Evolutionary conservation across 345 rosid genomes (phyloP).

Genomic region (Melastoma malabathricum): DNA sequence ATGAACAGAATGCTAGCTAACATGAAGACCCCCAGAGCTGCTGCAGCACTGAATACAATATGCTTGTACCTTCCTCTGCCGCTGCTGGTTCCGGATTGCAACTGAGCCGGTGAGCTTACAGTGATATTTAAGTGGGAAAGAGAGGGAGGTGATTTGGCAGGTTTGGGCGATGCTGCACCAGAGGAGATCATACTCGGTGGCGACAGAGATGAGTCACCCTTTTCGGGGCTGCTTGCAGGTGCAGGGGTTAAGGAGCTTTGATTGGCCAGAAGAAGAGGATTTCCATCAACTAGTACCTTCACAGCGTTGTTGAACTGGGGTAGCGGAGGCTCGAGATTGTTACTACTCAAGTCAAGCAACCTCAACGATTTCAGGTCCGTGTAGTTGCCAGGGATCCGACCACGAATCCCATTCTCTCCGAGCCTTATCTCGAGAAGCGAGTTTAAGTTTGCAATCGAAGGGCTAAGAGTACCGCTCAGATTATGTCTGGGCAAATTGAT

Average conservation of each 20-base stretch:
- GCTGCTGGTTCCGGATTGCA: slow-evolving; percentile 5
- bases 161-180: slow-evolving; percentile 4
- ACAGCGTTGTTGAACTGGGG: slow-evolving; percentile 24
- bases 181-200: slow-evolving; percentile 11
- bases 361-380: slow-evolving; percentile 24
- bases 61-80: slow-evolving; percentile 3
- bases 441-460: slow-evolving; percentile 22
- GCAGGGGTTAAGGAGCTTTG: slow-evolving; percentile 13
- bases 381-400: slow-evolving; percentile 25
- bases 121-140: slow-evolving; percentile 1
- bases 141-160: slow-evolving; percentile 16
- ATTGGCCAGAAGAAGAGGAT: slow-evolving; percentile 24
- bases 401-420: slow-evolving; percentile 19
- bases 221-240: slow-evolving; percentile 1
- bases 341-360: slow-evolving; percentile 26
- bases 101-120: slow-evolving; percentile 7
- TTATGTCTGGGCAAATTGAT: slow-evolving; percentile 31
- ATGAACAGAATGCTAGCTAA: slow-evolving; percentile 11
- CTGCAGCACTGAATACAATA: slow-evolving; percentile 3
- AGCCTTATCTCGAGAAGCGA: slow-evolving; percentile 32
- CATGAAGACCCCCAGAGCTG: slow-evolving; percentile 6
- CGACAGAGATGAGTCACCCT: slow-evolving; percentile 5
- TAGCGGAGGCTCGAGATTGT: slow-evolving; percentile 31
- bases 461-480: slow-evolving; percentile 29
- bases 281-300: slow-evolving; percentile 26